Conservation (phyloP, 2,329 filamentous ascomycete genomes). For the Xylariaceae sp. region DNA sequence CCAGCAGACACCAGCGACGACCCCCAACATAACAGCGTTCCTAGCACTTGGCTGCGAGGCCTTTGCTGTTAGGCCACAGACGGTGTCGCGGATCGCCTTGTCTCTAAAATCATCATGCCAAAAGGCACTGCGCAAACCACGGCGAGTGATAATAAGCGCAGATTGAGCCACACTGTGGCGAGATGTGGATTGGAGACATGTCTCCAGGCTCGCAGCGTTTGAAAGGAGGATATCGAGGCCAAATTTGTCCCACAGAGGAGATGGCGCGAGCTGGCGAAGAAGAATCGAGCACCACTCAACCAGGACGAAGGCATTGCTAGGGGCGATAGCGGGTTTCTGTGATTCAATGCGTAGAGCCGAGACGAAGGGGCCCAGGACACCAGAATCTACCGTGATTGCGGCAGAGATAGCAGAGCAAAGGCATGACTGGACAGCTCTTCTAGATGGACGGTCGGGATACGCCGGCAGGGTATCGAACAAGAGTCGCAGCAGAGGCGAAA, state of each 20-base stretch:
- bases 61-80: constrained; percentile 68
- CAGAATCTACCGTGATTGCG: constrained; percentile 41
- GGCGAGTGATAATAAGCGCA: constrained; percentile 71
- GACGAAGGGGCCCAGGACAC: constrained; percentile 61
- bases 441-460: constrained; percentile 81
- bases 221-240: constrained; percentile 62
- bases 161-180: constrained; percentile 66
- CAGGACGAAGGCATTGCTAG: constrained; percentile 79
- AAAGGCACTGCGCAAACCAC: constrained; percentile 73
- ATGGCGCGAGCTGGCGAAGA: constrained; percentile 64
- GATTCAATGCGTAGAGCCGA: constrained; percentile 67
- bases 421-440: constrained; percentile 78
- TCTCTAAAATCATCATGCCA: constrained; percentile 53
- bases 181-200: constrained; percentile 63
- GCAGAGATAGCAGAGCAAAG: constrained; percentile 62
- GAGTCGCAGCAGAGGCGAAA: constrained; percentile 58
- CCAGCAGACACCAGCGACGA: constrained; percentile 81
- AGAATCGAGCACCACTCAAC: constrained; percentile 85
- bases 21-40: constrained; percentile 75
- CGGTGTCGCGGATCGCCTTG: constrained; percentile 57
- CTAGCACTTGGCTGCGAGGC: constrained; percentile 57
- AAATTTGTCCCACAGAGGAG: constrained; percentile 59
- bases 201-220: constrained; percentile 71
- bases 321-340: constrained; percentile 71
- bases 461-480: constrained; percentile 85